Evolutionary conservation across 768 basidiomycete species (phyloP).

Genomic region (Chalciporus piperatus): DNA sequence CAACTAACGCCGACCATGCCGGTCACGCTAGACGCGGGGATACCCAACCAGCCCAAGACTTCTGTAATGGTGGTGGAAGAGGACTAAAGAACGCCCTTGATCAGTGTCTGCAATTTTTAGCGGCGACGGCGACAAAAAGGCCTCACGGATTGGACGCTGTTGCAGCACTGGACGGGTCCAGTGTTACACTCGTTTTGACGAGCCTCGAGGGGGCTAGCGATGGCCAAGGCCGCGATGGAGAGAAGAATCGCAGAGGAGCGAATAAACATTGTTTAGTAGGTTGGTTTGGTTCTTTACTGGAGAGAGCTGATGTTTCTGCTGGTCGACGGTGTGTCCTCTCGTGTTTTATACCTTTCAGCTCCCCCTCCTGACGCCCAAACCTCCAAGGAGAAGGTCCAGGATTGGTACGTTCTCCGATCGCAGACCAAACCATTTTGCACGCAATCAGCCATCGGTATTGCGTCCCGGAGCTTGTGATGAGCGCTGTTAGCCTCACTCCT

Average conservation of each 20-base stretch:
- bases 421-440: no score
- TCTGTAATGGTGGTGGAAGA: neutral
- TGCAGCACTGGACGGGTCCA: neutral
- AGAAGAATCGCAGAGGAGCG: neutral
- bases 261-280: neutral
- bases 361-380: no score
- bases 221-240: constrained; percentile 6
- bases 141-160: neutral
- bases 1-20: neutral
- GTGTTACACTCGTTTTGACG: neutral
- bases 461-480: no score
- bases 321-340: no score
- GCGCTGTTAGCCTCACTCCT: no score
- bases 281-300: no score
- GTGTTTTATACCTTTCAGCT: no score
- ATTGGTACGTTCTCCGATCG: no score
- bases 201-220: constrained; percentile 4
- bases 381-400: no score
- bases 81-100: neutral
- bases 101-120: neutral
- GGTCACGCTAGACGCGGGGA: neutral
- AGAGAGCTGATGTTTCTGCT: no score
- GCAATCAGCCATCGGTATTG: no score
- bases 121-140: no score
- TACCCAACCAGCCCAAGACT: neutral